Base-by-base conservation (phyloP, 2,329 filamentous ascomycete genomes). In the Colletotrichum noveboracense region DNA sequence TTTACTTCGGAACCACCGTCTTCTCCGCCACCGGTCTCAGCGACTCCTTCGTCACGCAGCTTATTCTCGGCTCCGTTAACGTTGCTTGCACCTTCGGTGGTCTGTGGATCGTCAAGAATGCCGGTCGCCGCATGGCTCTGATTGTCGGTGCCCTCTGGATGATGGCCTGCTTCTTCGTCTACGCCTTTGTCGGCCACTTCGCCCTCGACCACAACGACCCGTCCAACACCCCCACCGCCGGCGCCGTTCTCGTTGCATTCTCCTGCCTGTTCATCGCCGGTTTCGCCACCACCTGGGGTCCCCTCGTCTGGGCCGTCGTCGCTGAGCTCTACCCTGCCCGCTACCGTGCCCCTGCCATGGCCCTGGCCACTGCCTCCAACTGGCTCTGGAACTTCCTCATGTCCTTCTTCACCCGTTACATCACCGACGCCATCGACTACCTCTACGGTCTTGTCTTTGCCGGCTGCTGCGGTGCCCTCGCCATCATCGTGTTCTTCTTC, bases 361-460 rank as follows among this genome's bases (percentile, higher is more conserved):
- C 88, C 34, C 82, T 92, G 52, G 88, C 89, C 4, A 92, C 90
- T 8, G 88, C 89, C 18, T 86, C 87, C 66, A 92, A 92, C 84
- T 93, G 91, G 91, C 86, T 89, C 76, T 93, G 91, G 90, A 93
- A 94, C 85, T 94, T 94, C 77, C 81, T 88, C 79, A 86, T 88
- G 71, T 87, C 86, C 21, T 88, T 76, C 70, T 76, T 76, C 85
- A 95, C 93, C 4, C 93, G 93, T 7, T 95, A 94, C 86, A 95
- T 95, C 80, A 92, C 90, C n/a, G 88, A 90, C 34, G 86, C 89
- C 21, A 95, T 95, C 79, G 89, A 92, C 81, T 95, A 93, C 85
- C 88, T 88, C 6, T 94, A 94, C 81, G 93, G 93, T 36, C 91
- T 94, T 74, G 90, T 95, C 52, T 95, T 95, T 81, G 93, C 92